Percentiles rank a stretch among this genome's conserved stretches.
Conservation (phyloP, 495 filamentous ascomycete genomes). For the Pseudevernia furfuracea region DNA sequence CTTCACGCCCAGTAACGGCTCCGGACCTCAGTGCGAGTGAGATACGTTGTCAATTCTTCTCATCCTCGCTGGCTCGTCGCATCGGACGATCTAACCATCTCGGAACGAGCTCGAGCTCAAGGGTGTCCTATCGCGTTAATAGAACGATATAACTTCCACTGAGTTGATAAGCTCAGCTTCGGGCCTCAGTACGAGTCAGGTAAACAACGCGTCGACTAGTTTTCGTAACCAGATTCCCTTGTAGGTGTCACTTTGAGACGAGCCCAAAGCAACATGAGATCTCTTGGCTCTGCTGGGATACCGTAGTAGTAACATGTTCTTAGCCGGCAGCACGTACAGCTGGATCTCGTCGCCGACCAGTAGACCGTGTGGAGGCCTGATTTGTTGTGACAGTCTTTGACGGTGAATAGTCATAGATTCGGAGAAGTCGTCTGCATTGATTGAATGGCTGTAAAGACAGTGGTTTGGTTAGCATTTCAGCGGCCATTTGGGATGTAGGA, state of each 20-base stretch:
- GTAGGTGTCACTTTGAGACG: background rate
- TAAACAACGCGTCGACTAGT: background rate
- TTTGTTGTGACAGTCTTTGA: too few relatives aligned
- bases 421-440: too few relatives aligned
- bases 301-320: background rate
- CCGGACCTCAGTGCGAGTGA: slow-evolving; percentile 1
- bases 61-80: too few relatives aligned
- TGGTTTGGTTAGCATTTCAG: too few relatives aligned
- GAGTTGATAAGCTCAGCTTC: slow-evolving; percentile 1
- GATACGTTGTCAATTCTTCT: background rate
- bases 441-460: too few relatives aligned
- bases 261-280: slow-evolving; percentile 2
- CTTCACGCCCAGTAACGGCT: background rate
- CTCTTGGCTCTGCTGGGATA: slow-evolving; percentile 2
- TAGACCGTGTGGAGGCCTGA: too few relatives aligned
- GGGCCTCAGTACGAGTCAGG: slow-evolving; percentile 2
- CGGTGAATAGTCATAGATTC: too few relatives aligned
- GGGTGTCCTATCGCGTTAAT: slow-evolving; percentile 1
- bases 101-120: too few relatives aligned
- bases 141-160: background rate
- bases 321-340: slow-evolving; percentile 4
- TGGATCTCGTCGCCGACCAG: slow-evolving; percentile 1
- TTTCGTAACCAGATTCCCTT: background rate
- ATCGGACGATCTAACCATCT: too few relatives aligned
- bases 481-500: too few relatives aligned